Evolutionary conservation across 1,284 basidiomycete species (phyloP).

Genomic region (Marasmius sp.): DNA sequence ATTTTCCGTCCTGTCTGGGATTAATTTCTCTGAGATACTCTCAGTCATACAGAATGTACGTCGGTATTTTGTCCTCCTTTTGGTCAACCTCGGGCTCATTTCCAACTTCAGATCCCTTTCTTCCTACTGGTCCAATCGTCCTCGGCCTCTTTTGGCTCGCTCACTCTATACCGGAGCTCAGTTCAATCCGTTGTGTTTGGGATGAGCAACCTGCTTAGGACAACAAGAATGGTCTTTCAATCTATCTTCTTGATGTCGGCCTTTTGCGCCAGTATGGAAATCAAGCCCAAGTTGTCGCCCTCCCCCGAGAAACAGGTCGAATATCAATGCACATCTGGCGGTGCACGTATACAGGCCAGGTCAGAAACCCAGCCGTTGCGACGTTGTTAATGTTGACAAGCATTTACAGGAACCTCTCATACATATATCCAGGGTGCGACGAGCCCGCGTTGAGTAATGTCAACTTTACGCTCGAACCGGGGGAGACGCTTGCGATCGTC

Average conservation of each 20-base stretch:
- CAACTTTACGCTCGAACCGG: slow-evolving; percentile 66
- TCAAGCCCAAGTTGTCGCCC: slow-evolving; percentile 68
- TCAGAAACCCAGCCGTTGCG: slow-evolving; percentile 28
- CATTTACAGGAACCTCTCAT: slow-evolving; percentile 57
- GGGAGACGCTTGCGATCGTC: slow-evolving; percentile 80
- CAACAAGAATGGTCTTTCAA: slow-evolving; percentile 71
- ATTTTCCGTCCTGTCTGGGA: slow-evolving; percentile 49
- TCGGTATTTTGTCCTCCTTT: slow-evolving; percentile 15
- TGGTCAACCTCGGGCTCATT: not conserved
- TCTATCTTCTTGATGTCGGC: slow-evolving; percentile 81
- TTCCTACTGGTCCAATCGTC: slow-evolving; percentile 69
- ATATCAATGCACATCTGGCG: slow-evolving; percentile 48
- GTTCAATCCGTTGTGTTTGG: slow-evolving; percentile 71
- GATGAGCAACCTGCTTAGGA: slow-evolving; percentile 57
- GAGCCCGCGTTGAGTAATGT: slow-evolving; percentile 67
- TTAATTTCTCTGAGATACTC: slow-evolving; percentile 63
- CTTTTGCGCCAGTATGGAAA: slow-evolving; percentile 70
- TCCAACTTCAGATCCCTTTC: slow-evolving; percentile 57
- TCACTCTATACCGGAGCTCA: slow-evolving; percentile 74
- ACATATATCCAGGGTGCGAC: slow-evolving; percentile 71
- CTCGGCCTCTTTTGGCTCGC: slow-evolving; percentile 71
- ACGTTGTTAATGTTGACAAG: not conserved
- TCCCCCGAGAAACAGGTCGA: slow-evolving; percentile 44
- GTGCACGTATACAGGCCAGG: slow-evolving; percentile 72
- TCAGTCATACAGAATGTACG: slow-evolving; percentile 68